Conservation (phyloP, 2,329 filamentous ascomycete genomes). For the Eutypella sp. region DNA sequence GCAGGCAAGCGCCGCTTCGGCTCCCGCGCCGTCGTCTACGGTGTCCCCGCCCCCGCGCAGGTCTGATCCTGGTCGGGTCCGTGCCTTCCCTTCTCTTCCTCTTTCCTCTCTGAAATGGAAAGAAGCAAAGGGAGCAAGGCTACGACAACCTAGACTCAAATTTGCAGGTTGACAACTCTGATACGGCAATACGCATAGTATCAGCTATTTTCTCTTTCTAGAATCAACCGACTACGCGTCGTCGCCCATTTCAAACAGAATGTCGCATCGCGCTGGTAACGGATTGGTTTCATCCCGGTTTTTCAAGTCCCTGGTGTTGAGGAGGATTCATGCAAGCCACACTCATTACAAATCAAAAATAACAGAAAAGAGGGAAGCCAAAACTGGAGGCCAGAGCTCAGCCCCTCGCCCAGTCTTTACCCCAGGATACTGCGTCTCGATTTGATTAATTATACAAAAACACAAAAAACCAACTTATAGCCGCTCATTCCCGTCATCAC, state of each 20-base stretch:
- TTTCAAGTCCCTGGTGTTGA: not conserved
- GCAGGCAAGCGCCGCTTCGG: constrained; percentile 52
- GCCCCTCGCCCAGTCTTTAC: too few species aligned
- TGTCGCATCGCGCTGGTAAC: not conserved
- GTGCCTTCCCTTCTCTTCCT: not conserved
- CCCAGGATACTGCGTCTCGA: too few species aligned
- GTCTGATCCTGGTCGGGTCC: too few species aligned
- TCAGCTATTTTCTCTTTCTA: not conserved
- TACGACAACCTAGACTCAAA: too few species aligned
- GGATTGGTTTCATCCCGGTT: not conserved
- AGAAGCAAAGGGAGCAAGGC: too few species aligned
- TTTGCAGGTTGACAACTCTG: not conserved
- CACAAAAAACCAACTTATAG: too few species aligned
- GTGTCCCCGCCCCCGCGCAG: not conserved
- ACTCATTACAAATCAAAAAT: too few species aligned
- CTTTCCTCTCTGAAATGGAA: not conserved
- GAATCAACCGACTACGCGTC: not conserved
- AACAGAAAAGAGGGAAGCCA: too few species aligned
- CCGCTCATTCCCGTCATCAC: too few species aligned
- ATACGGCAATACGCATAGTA: not conserved
- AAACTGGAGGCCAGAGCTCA: too few species aligned
- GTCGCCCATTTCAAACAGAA: not conserved
- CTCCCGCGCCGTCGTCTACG: constrained; percentile 1
- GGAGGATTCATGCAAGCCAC: too few species aligned
- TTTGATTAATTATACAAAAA: too few species aligned